phyloP scores from a whole-genome alignment of 2,329 filamentous ascomycete genomes.

The Hypomyces perniciosus region DNA sequence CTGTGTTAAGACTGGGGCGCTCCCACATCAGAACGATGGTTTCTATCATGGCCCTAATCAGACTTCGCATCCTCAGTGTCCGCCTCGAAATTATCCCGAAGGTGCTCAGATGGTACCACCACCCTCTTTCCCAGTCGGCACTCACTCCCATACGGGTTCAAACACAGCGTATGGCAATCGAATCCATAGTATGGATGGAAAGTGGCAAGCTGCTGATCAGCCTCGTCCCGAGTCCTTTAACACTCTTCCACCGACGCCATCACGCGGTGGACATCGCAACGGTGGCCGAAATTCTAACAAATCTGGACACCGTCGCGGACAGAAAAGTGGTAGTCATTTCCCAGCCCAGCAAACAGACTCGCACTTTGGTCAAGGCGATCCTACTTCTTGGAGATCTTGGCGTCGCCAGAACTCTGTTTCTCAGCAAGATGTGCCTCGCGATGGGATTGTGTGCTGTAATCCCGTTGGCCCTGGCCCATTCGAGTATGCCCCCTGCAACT shows the following conservation, averaged over 20 bases:
- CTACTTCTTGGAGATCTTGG: slow-evolving; percentile 1
- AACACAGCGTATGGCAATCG: not conserved
- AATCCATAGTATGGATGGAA: not conserved
- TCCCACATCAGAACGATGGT: not conserved
- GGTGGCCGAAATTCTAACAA: not conserved
- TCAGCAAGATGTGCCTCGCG: not conserved
- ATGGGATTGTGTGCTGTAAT: slow-evolving; percentile 20
- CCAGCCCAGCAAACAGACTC: slow-evolving; percentile 1
- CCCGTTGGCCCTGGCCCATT: slow-evolving; percentile 6
- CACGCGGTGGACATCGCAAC: not conserved
- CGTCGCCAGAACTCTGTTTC: not conserved
- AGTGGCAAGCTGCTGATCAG: not conserved
- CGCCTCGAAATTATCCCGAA: slow-evolving; percentile 2
- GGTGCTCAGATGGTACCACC: not conserved
- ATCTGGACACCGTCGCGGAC: slow-evolving; percentile 2
- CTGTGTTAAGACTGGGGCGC: not conserved
- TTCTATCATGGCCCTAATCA: not conserved
- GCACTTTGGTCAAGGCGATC: not conserved
- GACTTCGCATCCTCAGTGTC: not conserved
- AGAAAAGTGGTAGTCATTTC: slow-evolving; percentile 1
- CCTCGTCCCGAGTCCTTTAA: not conserved
- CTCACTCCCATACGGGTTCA: not conserved
- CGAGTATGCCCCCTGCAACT: slow-evolving; percentile 26
- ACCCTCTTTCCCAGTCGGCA: not conserved
- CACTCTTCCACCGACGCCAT: not conserved